Base-by-base conservation (phyloP, 805 yeast genomes). In the Komagataella ulmi region DNA sequence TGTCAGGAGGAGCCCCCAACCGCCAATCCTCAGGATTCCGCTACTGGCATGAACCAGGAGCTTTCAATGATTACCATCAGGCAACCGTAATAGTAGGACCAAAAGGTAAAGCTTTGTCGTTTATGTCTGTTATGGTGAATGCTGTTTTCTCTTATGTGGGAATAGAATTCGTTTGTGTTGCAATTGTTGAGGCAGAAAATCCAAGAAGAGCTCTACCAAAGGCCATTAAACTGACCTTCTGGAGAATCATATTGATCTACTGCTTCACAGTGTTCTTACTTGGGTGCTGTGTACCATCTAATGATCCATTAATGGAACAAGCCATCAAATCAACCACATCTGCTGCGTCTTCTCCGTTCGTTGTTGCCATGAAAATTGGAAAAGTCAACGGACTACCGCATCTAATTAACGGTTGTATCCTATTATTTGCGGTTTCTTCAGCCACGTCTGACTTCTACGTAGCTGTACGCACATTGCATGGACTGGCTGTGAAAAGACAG, bases 381-480 rank as follows among this genome's bases (percentile, higher is more conserved):
- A 57, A 47, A 64, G 62, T 45, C 19, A 55, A 57, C 49, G 49
- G 60, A 7, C 70, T 69, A 44, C 70, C 71, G 18, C 76, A 74
- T 58, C 69, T 75, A 52, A 64, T 78, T 54, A 79, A 78, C 61
- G 80, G 84, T 6, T 73, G 79, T 59, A 72, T 80, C 57, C 63
- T 80, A 52, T 55, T 80, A 46, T 77, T 82, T 1, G 76, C 83
- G 59, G 60, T 83, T 17, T 79, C 85, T 17, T 85, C 88, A 4
- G 76, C 80, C 58, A 83, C 82, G 65, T 73, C 83, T 46, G 77
- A 83, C 46, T 76, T 82, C 52, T 83, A 77, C 63, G 70, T 82
- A 58, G 85, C 85, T 6, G 77, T 85, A 3, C 68, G 88, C 58
- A 74, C 87, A 1, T 67, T 83, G 14, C 77, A 81, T 54, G 76